Evolutionary conservation across 2,329 filamentous ascomycete species (phyloP).

Genomic region (Cercospora sp.): DNA sequence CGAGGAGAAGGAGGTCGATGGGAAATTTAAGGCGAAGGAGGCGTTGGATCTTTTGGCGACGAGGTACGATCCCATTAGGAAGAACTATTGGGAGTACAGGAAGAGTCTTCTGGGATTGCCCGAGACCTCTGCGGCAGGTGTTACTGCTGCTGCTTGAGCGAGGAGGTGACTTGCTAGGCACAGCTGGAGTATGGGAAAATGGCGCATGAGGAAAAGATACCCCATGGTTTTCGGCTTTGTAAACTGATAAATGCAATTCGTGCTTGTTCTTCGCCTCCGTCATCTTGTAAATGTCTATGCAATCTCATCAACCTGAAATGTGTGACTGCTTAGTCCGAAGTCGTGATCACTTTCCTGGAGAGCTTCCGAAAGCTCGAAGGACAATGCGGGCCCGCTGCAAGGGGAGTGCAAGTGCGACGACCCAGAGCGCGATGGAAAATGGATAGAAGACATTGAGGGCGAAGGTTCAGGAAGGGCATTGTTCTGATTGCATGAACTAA

Average conservation of each 20-base stretch:
- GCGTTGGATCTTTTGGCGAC: conserved; percentile 73
- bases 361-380: too few species aligned
- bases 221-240: not conserved
- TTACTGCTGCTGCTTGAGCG: conserved; percentile 3
- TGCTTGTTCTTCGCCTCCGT: not conserved
- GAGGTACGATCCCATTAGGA: conserved; percentile 87
- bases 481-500: not conserved
- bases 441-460: not conserved
- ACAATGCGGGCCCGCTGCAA: too few species aligned
- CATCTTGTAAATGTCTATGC: not conserved
- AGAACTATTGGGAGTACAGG: conserved; percentile 88
- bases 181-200: not conserved
- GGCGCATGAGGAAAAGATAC: not conserved
- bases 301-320: too few species aligned
- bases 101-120: conserved; percentile 49
- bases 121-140: not conserved
- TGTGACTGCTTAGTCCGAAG: too few species aligned
- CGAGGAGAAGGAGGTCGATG: conserved; percentile 51
- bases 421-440: not conserved
- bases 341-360: too few species aligned
- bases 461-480: not conserved
- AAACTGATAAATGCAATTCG: not conserved
- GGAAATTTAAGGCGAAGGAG: conserved; percentile 62
- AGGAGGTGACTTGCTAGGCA: not conserved
- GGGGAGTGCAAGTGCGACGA: too few species aligned